phyloP scores from a whole-genome alignment of 805 yeast genomes.

The Lipomyces mesembrius region DNA sequence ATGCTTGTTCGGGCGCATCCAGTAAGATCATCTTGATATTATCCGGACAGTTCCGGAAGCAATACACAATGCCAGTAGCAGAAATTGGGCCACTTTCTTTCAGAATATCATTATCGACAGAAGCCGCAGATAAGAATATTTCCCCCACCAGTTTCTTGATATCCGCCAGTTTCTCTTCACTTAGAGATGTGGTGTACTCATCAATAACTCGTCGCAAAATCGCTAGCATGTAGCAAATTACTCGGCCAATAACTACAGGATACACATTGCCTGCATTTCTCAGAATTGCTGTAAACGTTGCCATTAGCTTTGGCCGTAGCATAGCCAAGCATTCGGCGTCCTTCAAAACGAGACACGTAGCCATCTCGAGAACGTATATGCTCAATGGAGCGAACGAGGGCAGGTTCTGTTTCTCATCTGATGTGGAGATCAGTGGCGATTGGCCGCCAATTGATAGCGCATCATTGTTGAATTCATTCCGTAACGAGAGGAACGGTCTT shows the following conservation, averaged over 20 bases:
- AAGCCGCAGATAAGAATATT: slow-evolving; percentile 21
- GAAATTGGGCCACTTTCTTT: slow-evolving; percentile 15
- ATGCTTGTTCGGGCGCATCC: slow-evolving; percentile 30
- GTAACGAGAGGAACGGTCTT: slow-evolving; percentile 18
- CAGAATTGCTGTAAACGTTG: slow-evolving; percentile 25
- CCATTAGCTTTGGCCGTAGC: slow-evolving; percentile 20
- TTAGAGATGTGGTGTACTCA: slow-evolving; percentile 3
- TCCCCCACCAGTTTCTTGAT: slow-evolving; percentile 7
- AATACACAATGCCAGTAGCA: slow-evolving; percentile 23
- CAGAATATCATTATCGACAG: slow-evolving; percentile 20
- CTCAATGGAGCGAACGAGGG: slow-evolving; percentile 32
- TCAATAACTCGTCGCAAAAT: slow-evolving; percentile 21
- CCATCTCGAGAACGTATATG: slow-evolving; percentile 37
- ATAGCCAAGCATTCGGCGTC: slow-evolving; percentile 20
- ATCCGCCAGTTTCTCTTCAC: slow-evolving; percentile 3
- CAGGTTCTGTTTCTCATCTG: slow-evolving; percentile 5
- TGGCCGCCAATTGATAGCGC: neutral
- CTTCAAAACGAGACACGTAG: slow-evolving; percentile 33
- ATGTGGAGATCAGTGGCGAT: slow-evolving; percentile 2
- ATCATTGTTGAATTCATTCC: slow-evolving; percentile 16
- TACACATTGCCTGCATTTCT: slow-evolving; percentile 29
- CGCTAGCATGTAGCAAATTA: slow-evolving; percentile 31
- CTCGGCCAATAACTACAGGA: slow-evolving; percentile 32
- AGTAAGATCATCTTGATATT: slow-evolving; percentile 15
- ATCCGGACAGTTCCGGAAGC: slow-evolving; percentile 24